phyloP scores from a whole-genome alignment of 148 eudicot species.

The Spergularia bocconei region DNA sequence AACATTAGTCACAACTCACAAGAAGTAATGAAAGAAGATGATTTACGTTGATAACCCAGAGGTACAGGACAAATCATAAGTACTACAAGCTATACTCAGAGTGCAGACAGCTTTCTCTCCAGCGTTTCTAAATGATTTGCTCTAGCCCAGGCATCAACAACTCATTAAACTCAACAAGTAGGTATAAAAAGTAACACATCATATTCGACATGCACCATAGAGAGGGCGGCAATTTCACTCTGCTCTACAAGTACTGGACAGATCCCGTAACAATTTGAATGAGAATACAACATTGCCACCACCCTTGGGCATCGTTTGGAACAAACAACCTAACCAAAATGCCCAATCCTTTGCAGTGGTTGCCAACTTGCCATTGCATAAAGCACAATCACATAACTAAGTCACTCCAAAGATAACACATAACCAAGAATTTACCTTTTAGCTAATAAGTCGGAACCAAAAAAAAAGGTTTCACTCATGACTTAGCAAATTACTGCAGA shows the following conservation, averaged over 20 bases:
- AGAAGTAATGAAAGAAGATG: neutral
- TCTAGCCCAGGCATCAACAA: too few relatives aligned
- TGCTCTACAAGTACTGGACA: neutral
- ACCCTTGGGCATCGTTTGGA: too few relatives aligned
- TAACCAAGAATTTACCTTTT: neutral
- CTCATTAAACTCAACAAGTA: too few relatives aligned
- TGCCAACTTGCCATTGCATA: neutral
- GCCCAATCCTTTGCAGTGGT: neutral
- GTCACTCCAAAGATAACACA: neutral
- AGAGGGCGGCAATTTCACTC: neutral
- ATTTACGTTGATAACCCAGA: neutral
- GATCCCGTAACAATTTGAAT: neutral
- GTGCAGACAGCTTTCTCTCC: too few relatives aligned
- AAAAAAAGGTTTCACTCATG: neutral
- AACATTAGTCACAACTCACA: neutral
- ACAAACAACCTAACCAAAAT: neutral
- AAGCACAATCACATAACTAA: neutral
- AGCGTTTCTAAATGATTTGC: too few relatives aligned
- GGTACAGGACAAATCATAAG: neutral
- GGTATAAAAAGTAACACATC: too few relatives aligned
- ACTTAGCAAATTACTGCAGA: neutral
- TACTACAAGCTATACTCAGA: too few relatives aligned
- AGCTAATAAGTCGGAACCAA: neutral
- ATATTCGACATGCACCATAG: too few relatives aligned
- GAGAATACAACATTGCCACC: neutral